Base-by-base conservation (phyloP, 2,329 filamentous ascomycete species). In the Colletotrichum sp. region DNA sequence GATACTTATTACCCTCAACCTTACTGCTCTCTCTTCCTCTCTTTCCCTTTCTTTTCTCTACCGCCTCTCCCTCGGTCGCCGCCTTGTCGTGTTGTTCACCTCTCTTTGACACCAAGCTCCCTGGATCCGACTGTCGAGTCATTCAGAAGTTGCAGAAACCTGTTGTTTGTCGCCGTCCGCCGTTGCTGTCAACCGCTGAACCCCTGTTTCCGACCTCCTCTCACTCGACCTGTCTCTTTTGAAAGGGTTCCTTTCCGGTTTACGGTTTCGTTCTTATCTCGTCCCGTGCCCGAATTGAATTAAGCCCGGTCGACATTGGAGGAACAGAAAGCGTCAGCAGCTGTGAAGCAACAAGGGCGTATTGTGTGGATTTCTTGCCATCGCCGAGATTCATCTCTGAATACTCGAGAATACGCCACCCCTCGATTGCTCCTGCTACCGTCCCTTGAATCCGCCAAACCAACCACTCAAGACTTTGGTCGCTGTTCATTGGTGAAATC, bases 41-140 rank as follows among this genome's bases (percentile, higher is more conserved):
- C 26, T 22, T 30, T 60, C 28, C 28, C 34, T 65, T 63, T 39
- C 30, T 44, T 65, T 52, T 65, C 62, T 44, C 26, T 44, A 70
- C 75, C 68, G 73, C 75, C 63, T 68, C 59, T 71, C 73, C 73
- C 75, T 72, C 75, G 72, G 75, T 77, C 72, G 64, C 64, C 73
- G 48, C 34, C 34, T 44, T 72, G 63, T 59, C 63, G 57, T 44
- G 28, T 64, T 32, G 13, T 36, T 60, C 24, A 32, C 48, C 26
- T 24, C 64, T 57, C 64, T 68, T 73, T 64, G 64, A 64, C 63
- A 36, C 59, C 22, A 48, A 22, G 32, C 55, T 72, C 70, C 44
- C 70, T 64, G 55, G 32, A 66, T 71, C 22, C 66, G n/a, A 32
- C 44, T 48, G 24, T 18, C 72, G 60, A 75, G 72, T 75, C 72